phyloP scores from a whole-genome alignment of 768 basidiomycete genomes.

The Lactarius evosmus region DNA sequence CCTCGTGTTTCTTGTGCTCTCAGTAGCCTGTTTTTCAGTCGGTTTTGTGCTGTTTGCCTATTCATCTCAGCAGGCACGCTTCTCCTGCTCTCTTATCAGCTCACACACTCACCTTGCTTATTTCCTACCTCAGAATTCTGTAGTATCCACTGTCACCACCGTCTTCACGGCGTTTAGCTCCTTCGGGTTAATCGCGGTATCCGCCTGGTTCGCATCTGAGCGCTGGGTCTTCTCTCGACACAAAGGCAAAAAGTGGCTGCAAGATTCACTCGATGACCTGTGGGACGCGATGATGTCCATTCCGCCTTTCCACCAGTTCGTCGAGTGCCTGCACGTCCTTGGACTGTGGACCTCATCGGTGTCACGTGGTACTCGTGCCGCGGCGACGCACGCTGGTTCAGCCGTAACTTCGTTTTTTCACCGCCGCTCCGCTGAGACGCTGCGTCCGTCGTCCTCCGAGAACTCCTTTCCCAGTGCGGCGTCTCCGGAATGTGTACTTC shows the following conservation, averaged over 20 bases:
- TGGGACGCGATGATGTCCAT: constrained; percentile 32
- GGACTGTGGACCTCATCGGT: constrained; percentile 1
- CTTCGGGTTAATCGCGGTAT: constrained; percentile 67
- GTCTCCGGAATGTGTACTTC: constrained; percentile 13
- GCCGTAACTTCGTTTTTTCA: constrained; percentile 16
- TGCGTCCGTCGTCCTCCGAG: constrained; percentile 20
- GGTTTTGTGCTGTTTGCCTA: constrained; percentile 77
- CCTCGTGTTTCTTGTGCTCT: constrained; percentile 77
- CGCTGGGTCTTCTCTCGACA: constrained; percentile 61
- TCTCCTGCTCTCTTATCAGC: not conserved
- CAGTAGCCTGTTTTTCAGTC: constrained; percentile 78
- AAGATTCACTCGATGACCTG: constrained; percentile 51
- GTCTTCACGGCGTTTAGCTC: constrained; percentile 73
- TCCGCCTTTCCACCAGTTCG: constrained; percentile 16
- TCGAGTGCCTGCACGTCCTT: constrained; percentile 9
- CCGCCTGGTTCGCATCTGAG: constrained; percentile 71
- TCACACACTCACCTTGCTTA: constrained; percentile 1
- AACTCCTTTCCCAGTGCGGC: constrained; percentile 16
- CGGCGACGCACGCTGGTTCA: constrained; percentile 16
- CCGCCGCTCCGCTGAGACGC: constrained; percentile 12
- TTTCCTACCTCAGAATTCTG: constrained; percentile 40
- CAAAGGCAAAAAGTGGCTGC: constrained; percentile 66
- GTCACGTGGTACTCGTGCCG: constrained; percentile 13
- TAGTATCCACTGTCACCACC: constrained; percentile 70
- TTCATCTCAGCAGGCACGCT: constrained; percentile 61